phyloP scores from a whole-genome alignment of 1,139 yeast species.

The Wickerhamomyces sp. region DNA sequence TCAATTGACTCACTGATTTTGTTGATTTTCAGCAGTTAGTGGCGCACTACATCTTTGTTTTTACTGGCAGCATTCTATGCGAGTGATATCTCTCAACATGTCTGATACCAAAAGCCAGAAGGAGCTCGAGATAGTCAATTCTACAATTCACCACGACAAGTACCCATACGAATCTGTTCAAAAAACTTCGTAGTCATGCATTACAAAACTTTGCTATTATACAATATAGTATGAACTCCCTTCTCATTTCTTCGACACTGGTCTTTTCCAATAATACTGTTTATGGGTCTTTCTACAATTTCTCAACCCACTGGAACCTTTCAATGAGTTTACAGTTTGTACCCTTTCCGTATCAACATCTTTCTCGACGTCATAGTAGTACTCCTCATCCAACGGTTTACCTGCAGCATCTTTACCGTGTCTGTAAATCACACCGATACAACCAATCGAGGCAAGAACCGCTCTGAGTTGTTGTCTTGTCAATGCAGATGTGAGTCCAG shows the following conservation, averaged over 20 bases:
- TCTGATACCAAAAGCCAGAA: no score
- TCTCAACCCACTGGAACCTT: slow-evolving; percentile 78
- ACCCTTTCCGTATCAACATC: slow-evolving; percentile 72
- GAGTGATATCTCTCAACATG: no score
- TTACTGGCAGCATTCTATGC: no score
- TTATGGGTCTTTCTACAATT: slow-evolving; percentile 91
- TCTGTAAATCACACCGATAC: slow-evolving; percentile 82
- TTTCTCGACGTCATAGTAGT: slow-evolving; percentile 80
- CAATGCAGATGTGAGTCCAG: slow-evolving; percentile 41
- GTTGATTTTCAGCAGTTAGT: no score
- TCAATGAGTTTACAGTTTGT: slow-evolving; percentile 63
- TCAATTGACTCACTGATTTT: no score
- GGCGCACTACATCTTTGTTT: no score
- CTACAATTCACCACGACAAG: no score
- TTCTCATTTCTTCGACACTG: slow-evolving; percentile 28
- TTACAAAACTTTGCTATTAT: no score
- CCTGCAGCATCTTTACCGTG: slow-evolving; percentile 97
- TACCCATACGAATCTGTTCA: no score
- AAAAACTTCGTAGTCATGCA: no score
- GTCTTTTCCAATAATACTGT: slow-evolving; percentile 85
- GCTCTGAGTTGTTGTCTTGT: slow-evolving; percentile 44
- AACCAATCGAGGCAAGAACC: slow-evolving; percentile 28
- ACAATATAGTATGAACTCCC: no score
- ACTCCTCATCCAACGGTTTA: slow-evolving; percentile 87
- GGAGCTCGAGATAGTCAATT: no score